These are phyloP conservation scores for Heterococcus sp. DNA, from an alignment of 108 stramenopile genomes.

Conservation along the genomic window DNA sequence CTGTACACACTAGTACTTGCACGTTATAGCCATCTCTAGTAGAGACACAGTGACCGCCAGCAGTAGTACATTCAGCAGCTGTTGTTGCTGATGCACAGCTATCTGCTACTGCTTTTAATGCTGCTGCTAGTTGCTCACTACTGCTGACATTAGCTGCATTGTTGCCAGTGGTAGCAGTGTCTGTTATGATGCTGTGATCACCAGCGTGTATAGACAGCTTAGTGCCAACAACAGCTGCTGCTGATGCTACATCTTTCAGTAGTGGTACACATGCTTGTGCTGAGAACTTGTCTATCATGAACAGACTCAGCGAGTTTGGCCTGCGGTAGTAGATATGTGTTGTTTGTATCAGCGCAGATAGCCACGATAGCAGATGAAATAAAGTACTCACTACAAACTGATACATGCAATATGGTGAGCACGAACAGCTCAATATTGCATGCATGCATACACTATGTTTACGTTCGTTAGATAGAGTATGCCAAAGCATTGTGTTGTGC, in stretches of 20 bases:
- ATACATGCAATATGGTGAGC: neutral
- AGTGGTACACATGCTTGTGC: slow-evolving; percentile 6
- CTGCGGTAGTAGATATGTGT: no score
- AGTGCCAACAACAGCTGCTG: neutral
- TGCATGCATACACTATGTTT: no score
- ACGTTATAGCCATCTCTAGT: neutral
- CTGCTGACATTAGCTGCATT: neutral
- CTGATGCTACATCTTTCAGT: neutral
- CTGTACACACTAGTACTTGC: neutral
- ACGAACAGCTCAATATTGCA: no score
- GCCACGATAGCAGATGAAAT: no score
- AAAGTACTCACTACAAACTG: no score
- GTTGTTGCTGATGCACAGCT: neutral
- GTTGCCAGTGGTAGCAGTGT: neutral
- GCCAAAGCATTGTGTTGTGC: neutral
- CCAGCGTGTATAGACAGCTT: neutral
- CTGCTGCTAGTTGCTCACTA: slow-evolving; percentile 10
- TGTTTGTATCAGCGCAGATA: no score
- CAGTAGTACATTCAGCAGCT: neutral
- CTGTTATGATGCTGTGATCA: slow-evolving; percentile 9
- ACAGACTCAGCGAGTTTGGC: neutral
- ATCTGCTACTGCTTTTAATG: no score
- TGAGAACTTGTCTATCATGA: slow-evolving; percentile 19
- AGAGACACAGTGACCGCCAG: neutral
- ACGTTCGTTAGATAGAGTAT: neutral